These are phyloP conservation scores for Solanum pimpinellifolium DNA, from an alignment of 257 asterid genomes.

Conservation along the genomic window DNA sequence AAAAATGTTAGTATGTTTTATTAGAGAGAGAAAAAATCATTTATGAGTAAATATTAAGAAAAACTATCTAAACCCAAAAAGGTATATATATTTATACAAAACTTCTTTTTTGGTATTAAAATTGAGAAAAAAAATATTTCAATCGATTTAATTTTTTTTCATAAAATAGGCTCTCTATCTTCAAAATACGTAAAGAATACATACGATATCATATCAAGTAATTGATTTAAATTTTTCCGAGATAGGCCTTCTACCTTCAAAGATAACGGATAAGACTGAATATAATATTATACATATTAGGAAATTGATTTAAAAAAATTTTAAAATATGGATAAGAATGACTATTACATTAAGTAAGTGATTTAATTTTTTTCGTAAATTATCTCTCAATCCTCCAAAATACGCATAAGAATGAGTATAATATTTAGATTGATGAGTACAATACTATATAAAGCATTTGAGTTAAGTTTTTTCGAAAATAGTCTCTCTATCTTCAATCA, in stretches of 20 bases:
- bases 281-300: too few relatives aligned
- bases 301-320: not conserved
- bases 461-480: too few relatives aligned
- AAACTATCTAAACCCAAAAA: not conserved
- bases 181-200: not conserved
- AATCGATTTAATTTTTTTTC: not conserved
- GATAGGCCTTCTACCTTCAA: not conserved
- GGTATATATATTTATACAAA: not conserved
- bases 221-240: too few relatives aligned
- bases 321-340: not conserved
- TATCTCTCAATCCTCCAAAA: not conserved
- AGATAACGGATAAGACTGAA: not conserved
- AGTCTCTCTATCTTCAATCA: not conserved
- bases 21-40: not conserved
- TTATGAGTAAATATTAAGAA: not conserved
- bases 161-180: not conserved
- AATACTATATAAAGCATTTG: too few relatives aligned
- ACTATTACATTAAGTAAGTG: not conserved
- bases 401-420: not conserved
- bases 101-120: not conserved
- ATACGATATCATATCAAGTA: too few relatives aligned
- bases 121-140: not conserved
- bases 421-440: not conserved
- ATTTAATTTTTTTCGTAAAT: not conserved
- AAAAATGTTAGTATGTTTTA: not conserved